These are phyloP conservation scores for Neopestalotiopsis rosae DNA, from an alignment of 2,329 filamentous ascomycete genomes.

Conservation along the genomic window DNA sequence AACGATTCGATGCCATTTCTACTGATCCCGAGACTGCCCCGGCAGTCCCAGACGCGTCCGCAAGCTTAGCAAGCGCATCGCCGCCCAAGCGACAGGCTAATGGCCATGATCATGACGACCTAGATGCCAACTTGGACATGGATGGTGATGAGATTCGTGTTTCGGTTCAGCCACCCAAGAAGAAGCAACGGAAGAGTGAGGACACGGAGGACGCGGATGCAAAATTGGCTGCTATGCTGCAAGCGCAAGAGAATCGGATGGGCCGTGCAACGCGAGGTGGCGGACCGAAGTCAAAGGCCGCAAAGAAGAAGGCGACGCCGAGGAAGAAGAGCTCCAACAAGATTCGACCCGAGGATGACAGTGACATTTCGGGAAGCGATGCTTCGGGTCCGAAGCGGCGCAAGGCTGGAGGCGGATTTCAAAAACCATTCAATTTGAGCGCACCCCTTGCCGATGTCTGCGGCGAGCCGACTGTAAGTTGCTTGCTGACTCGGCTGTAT, in stretches of 20 bases:
- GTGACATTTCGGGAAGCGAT: conserved; percentile 70
- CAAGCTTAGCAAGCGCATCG: conserved; percentile 26
- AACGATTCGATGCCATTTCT: conserved; percentile 73
- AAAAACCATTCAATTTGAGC: conserved; percentile 82
- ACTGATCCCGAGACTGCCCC: conserved; percentile 31
- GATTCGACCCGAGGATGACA: conserved; percentile 79
- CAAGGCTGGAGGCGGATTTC: conserved; percentile 91
- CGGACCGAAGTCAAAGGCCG: conserved; percentile 54
- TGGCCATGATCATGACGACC: conserved; percentile 36
- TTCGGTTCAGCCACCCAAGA: conserved; percentile 56
- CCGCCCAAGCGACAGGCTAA: conserved; percentile 30
- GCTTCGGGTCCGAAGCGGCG: conserved; percentile 67
- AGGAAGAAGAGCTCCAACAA: conserved; percentile 79
- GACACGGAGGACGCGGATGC: conserved; percentile 79
- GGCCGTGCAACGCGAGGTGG: conserved; percentile 79
- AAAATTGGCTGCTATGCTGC: conserved; percentile 82
- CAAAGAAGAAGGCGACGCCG: conserved; percentile 65
- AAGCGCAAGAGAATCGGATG: conserved; percentile 86
- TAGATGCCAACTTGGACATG: conserved; percentile 35
- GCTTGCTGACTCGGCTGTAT: background rate
- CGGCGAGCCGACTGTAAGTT: conserved; percentile 66
- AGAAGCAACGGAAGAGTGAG: conserved; percentile 71
- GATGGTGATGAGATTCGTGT: conserved; percentile 51
- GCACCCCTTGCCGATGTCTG: conserved; percentile 71
- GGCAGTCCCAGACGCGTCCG: conserved; percentile 24